Evolutionary conservation across 2,329 filamentous ascomycete species (phyloP), one percentile per base, ranked within the genome.

Genomic region (Penicillium paneum): DNA sequence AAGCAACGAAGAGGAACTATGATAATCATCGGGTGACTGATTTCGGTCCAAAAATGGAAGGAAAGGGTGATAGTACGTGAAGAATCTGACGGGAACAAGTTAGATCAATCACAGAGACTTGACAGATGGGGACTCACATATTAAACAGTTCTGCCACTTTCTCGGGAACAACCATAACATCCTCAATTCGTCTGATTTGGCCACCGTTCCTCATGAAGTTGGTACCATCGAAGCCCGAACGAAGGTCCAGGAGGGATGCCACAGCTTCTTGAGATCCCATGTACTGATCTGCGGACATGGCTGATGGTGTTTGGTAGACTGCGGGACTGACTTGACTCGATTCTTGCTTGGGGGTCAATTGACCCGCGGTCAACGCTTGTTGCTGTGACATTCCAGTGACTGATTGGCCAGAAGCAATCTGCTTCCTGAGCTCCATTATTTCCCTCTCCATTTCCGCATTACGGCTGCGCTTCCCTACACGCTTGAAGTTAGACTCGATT

Each of bases 401-500:
- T 12, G 65, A 50, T 44, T 61, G 67, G 7, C 66, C 64, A 47
- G 65, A 69, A 10, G 74, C 76, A 49, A 80, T 74, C 60, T 80
- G 75, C 65, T 74, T 77, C 47, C 78, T 69, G 44, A 82, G 66
- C 61, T 80, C 77, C 32, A 79, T 72, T 35, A 81, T 80, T 62
- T 84, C 74, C 72, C 81, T 72, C 78, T 84, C 78, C 86, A 86
- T 79, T 72, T 83, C 76, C 68, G 84, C 82, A 80, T 87, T 78
- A 76, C 84, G 76, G 59, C 83, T 87, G 54, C 85, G 79, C 73
- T 87, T 87, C 44, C 84, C 85, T 32, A 87, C 75, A 57, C 85
- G 81, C 73, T 86, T 87, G 76, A 88, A 88, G 71, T 85, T 85
- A 57, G 83, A 81, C 65, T 87, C 84, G 68, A 88, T 86, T 64